Percentiles rank a stretch among this genome's conserved stretches.
Evolutionary conservation across 176 grass and related monocot species (phyloP).

Genomic region (Triticum timopheevii): DNA sequence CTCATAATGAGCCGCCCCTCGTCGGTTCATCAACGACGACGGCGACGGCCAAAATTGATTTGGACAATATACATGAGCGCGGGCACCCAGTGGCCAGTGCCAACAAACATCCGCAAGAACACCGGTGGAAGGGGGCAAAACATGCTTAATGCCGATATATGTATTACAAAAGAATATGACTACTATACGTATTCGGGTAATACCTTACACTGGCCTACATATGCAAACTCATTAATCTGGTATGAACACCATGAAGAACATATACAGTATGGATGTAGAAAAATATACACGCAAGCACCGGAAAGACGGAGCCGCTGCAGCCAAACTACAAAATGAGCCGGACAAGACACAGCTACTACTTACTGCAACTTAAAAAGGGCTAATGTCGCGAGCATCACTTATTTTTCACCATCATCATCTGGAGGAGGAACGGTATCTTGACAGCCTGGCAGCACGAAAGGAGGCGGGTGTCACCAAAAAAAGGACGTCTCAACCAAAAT

Average conservation of each 20-base stretch:
- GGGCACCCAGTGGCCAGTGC: background rate
- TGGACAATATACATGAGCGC: too few species aligned
- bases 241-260: background rate
- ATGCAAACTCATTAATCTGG: background rate
- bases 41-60: too few species aligned
- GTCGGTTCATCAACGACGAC: too few species aligned
- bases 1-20: background rate
- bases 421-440: background rate
- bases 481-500: background rate
- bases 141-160: background rate
- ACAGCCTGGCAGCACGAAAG: conserved; percentile 24
- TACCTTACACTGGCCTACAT: background rate
- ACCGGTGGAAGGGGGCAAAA: background rate
- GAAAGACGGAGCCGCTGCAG: conserved; percentile 10
- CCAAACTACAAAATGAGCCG: conserved; percentile 36
- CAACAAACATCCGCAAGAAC: background rate
- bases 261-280: background rate
- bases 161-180: conserved; percentile 1
- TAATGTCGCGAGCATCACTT: background rate
- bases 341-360: background rate
- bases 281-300: background rate
- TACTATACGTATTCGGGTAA: background rate
- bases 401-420: conserved; percentile 24
- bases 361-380: background rate
- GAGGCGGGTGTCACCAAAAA: conserved; percentile 19